Evolutionary conservation across 305 asterid genomes (phyloP), one percentile per base, ranked within the genome.

Genomic region (Solanum hybrid): DNA sequence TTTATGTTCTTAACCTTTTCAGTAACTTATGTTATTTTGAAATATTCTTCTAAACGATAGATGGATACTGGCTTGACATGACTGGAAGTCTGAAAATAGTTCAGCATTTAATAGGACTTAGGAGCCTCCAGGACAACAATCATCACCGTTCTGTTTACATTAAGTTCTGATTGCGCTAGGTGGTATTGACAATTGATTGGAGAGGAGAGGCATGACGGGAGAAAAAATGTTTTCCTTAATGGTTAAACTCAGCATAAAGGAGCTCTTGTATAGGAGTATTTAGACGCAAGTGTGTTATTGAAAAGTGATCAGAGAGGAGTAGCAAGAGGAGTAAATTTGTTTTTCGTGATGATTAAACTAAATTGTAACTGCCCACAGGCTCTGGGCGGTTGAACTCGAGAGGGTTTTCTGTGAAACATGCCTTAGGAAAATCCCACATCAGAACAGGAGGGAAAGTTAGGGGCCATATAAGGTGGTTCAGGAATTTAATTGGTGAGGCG

Each of bases 1-100:
- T 92, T 90, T 85, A 15, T 89, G 90, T n/a, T 69, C 12, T 19
- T 72, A 77, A 84, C 60, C 38, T 42, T 19, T 27, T 85, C 72
- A 42, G 17, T 80, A 32, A 51, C 56, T 34, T 78, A 2, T 60
- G 29, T 36, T 17, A 24, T 31, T 88, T 77, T 77, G 86, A 37
- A 51, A 51, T 76, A 7, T n/a, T 51, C 34, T 71, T 76, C 71
- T 77, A n/a, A 12, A 17, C 32, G 15, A 3, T 77, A 29, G 42
- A 42, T 56, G 42, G 14, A 24, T 14, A 40, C 27, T 42, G 37
- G 72, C 19, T 34, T 10, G 87, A 45, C 87, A 27, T 17, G 72
- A 10, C 2, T 10, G 87, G 38, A 27, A 45, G 10, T 29, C 40
- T 45, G 38, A 82, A 42, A 45, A 36, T 78, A 78, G 56, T 82